Conservation (phyloP, 2,329 filamentous ascomycete species). For the Hysterium pulicare region DNA sequence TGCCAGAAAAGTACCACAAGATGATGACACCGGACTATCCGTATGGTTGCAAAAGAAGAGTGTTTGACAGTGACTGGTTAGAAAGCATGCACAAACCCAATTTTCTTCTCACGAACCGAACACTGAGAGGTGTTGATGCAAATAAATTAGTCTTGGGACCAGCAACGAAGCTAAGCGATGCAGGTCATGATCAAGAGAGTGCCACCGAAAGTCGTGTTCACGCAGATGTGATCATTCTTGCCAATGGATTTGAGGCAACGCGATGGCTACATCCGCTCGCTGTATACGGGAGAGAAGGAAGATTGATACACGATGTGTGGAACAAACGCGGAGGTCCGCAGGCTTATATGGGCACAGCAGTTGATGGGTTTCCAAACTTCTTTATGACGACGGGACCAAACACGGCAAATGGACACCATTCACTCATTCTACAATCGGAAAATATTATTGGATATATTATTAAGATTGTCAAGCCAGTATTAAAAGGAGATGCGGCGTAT, state of each 20-base stretch:
- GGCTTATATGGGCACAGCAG: conserved; percentile 44
- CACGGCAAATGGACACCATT: conserved; percentile 55
- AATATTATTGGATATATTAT: conserved; percentile 55
- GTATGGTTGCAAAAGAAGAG: too few species aligned
- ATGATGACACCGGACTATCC: too few species aligned
- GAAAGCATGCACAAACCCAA: conserved; percentile 9
- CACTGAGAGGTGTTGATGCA: neutral
- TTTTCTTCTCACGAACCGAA: conserved; percentile 2
- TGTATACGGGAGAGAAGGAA: conserved; percentile 44
- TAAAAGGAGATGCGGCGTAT: conserved; percentile 36
- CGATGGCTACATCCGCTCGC: conserved; percentile 48
- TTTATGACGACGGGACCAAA: conserved; percentile 60
- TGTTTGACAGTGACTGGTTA: too few species aligned
- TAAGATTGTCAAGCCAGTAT: conserved; percentile 51
- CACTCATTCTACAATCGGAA: conserved; percentile 53
- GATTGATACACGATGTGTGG: conserved; percentile 35
- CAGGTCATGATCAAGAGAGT: too few species aligned
- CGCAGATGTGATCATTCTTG: conserved; percentile 8
- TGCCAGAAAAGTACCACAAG: too few species aligned
- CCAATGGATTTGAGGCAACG: conserved; percentile 37
- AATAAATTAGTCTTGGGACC: neutral
- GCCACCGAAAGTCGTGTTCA: conserved; percentile 11
- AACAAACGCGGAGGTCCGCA: conserved; percentile 23
- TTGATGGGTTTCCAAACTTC: conserved; percentile 53
- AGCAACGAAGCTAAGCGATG: conserved; percentile 14